Evolutionary conservation across 1,139 yeast species (phyloP).

Genomic region (Sugiyamaella xylanicola): DNA sequence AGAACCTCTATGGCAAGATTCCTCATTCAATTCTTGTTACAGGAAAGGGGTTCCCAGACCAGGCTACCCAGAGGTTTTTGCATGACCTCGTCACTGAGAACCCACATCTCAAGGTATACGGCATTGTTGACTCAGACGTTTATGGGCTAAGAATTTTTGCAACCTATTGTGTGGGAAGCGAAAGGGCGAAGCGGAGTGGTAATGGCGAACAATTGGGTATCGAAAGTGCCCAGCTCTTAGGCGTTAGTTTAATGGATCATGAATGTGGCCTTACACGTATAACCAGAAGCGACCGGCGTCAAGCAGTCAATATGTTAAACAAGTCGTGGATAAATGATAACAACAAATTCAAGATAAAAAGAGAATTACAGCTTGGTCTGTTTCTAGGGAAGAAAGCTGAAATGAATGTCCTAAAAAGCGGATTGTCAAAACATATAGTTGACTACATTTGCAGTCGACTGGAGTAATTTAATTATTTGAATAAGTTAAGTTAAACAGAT

Average conservation of each 20-base stretch:
- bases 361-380: constrained; percentile 59
- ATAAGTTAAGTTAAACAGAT: too few species aligned
- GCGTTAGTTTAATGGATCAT: constrained; percentile 49
- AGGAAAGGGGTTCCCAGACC: constrained; percentile 76
- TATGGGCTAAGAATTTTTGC: constrained; percentile 65
- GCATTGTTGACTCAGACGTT: constrained; percentile 62
- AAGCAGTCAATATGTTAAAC: constrained; percentile 1
- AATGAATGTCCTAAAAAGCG: constrained; percentile 47
- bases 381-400: constrained; percentile 60
- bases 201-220: constrained; percentile 5
- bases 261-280: constrained; percentile 44
- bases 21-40: constrained; percentile 45
- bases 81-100: constrained; percentile 51
- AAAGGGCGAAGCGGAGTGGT: constrained; percentile 3
- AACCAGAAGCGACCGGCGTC: constrained; percentile 43
- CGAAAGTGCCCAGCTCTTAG: constrained; percentile 37
- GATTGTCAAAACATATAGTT: neutral
- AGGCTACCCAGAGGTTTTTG: constrained; percentile 62
- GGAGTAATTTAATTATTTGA: too few species aligned
- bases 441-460: constrained; percentile 21
- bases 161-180: constrained; percentile 44
- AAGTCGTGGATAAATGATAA: constrained; percentile 33
- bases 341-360: constrained; percentile 36
- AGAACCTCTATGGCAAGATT: constrained; percentile 28
- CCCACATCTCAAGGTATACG: constrained; percentile 54